Conservation (phyloP, 2,329 filamentous ascomycete genomes). For the Esteya vermicola region DNA sequence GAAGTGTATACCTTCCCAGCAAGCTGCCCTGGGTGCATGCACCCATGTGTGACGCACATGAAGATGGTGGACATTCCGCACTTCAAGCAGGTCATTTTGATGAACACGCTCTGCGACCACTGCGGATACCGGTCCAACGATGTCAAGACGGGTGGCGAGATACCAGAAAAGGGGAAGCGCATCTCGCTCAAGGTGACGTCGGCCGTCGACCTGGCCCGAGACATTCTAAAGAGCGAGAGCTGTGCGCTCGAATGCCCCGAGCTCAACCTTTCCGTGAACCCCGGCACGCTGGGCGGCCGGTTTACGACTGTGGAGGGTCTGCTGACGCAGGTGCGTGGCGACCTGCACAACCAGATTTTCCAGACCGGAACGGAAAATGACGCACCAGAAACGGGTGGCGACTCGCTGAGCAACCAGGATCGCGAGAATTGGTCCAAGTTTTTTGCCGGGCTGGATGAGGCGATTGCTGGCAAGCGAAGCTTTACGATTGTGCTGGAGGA, state of each 20-base stretch:
- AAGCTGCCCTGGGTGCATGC: conserved; percentile 80
- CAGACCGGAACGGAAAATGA: conserved; percentile 33
- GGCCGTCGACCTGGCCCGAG: conserved; percentile 63
- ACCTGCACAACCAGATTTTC: conserved; percentile 80
- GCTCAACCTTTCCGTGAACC: conserved; percentile 74
- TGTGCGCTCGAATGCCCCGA: conserved; percentile 80
- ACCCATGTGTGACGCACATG: conserved; percentile 83
- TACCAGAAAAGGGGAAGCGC: conserved; percentile 72
- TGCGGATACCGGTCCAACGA: conserved; percentile 95
- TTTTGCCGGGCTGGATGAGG: conserved; percentile 61
- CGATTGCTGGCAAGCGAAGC: conserved; percentile 64
- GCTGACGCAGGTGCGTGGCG: conserved; percentile 80
- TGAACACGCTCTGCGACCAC: conserved; percentile 82
- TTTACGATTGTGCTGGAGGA: conserved; percentile 80
- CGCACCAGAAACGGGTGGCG: conserved; percentile 39
- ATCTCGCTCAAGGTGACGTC: conserved; percentile 64
- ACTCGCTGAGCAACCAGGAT: conserved; percentile 56
- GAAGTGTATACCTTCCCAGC: conserved; percentile 89
- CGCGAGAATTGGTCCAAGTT: conserved; percentile 67
- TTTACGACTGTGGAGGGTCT: conserved; percentile 97
- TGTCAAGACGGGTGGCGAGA: conserved; percentile 90
- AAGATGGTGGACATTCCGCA: conserved; percentile 97
- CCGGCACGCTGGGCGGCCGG: conserved; percentile 84
- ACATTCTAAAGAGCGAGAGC: conserved; percentile 93
- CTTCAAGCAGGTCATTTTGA: conserved; percentile 94